Conservation (phyloP, 805 yeast genomes). For the Wickerhamomyces hampshirensis region DNA sequence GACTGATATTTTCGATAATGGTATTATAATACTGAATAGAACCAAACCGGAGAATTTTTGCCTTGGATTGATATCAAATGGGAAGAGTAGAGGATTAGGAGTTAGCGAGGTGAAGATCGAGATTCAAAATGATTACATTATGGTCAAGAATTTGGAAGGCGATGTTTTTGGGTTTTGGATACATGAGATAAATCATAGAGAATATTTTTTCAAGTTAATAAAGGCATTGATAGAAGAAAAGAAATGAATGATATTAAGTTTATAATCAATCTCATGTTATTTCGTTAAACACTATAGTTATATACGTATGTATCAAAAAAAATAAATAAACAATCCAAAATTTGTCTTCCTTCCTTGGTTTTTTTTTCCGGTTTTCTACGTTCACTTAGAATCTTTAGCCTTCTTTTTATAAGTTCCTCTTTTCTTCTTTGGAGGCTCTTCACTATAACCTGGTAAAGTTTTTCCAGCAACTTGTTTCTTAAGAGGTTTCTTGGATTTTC, state of each 20-base stretch:
- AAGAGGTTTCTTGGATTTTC: slow-evolving; percentile 14
- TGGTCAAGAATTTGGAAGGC: slow-evolving; percentile 61
- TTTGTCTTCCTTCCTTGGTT: too few species aligned
- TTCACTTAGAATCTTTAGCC: slow-evolving; percentile 6
- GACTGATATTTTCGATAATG: slow-evolving; percentile 48
- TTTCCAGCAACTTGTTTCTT: slow-evolving; percentile 26
- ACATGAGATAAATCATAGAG: slow-evolving; percentile 63
- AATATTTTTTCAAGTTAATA: slow-evolving; percentile 46
- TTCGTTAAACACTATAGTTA: too few species aligned
- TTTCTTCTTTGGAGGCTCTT: slow-evolving; percentile 22
- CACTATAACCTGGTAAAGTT: slow-evolving; percentile 16
- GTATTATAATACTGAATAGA: slow-evolving; percentile 65
- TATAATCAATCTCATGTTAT: not conserved
- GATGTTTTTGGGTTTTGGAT: slow-evolving; percentile 79
- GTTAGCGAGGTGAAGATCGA: slow-evolving; percentile 57
- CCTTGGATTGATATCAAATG: slow-evolving; percentile 59
- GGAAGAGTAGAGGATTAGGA: slow-evolving; percentile 34
- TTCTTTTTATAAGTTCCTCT: slow-evolving; percentile 27
- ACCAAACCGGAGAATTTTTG: slow-evolving; percentile 66
- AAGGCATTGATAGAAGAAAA: slow-evolving; percentile 20
- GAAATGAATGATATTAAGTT: not conserved
- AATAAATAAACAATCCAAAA: too few species aligned
- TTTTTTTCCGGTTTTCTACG: too few species aligned
- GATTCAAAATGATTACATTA: slow-evolving; percentile 62
- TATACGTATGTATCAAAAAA: too few species aligned